A percentile compares a stretch with the other conserved stretches of the same genome.
These are phyloP conservation scores for Phytophthora tubulina DNA, from an alignment of 352 stramenopile species.

Conservation along the genomic window DNA sequence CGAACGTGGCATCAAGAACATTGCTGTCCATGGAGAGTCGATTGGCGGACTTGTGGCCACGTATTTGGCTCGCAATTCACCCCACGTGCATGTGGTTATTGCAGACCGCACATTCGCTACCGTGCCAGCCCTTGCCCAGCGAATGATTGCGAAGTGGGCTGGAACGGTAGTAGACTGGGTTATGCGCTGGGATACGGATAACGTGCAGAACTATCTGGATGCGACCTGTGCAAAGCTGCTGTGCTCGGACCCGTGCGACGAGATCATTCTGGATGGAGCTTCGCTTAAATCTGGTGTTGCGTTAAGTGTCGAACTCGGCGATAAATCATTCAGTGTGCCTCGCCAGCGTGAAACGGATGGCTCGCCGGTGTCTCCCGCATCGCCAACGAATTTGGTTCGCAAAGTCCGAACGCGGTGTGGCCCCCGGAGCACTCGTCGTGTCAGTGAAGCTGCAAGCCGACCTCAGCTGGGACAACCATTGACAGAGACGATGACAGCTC, in stretches of 20 bases:
- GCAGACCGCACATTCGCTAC: conserved; percentile 86
- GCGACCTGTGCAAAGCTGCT: conserved; percentile 83
- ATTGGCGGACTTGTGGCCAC: conserved; percentile 85
- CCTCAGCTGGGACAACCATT: conserved; percentile 64
- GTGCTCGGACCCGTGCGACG: conserved; percentile 84
- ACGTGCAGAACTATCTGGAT: conserved; percentile 75
- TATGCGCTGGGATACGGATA: conserved; percentile 87
- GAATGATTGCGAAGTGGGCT: conserved; percentile 82
- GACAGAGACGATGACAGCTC: conserved; percentile 65
- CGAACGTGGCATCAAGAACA: conserved; percentile 57
- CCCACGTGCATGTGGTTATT: conserved; percentile 73
- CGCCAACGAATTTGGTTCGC: conserved; percentile 15
- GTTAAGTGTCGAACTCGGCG: conserved; percentile 67
- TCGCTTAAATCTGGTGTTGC: conserved; percentile 88
- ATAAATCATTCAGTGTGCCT: conserved; percentile 50
- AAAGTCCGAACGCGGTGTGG: conserved; percentile 23
- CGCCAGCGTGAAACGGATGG: conserved; percentile 36
- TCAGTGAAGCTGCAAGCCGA: conserved; percentile 67
- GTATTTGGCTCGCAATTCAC: conserved; percentile 67
- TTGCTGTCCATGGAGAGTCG: conserved; percentile 86
- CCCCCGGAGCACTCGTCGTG: conserved; percentile 38
- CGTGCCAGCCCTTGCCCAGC: conserved; percentile 79
- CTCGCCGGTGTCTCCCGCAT: conserved; percentile 13
- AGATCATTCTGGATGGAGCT: conserved; percentile 85
- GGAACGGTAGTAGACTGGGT: conserved; percentile 67